These are phyloP conservation scores for Yamadazyma conglobata DNA, from an alignment of 1,139 yeast genomes.

Conservation along the genomic window DNA sequence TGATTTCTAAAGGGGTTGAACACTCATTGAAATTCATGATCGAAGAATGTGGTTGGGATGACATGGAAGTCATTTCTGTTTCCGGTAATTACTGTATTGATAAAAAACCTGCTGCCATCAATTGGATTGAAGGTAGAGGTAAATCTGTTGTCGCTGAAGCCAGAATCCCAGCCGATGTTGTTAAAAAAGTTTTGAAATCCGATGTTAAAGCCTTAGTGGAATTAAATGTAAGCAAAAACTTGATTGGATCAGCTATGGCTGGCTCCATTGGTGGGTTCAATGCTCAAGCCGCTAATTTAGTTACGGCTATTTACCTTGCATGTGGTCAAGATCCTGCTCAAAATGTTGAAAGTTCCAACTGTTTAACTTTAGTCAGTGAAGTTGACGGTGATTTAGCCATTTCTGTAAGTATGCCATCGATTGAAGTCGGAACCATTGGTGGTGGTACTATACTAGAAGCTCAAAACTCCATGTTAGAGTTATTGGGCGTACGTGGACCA, in stretches of 20 bases:
- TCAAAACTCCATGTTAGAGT: slow-evolving; percentile 92
- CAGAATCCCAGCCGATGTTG: slow-evolving; percentile 76
- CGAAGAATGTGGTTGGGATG: slow-evolving; percentile 87
- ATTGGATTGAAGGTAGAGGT: slow-evolving; percentile 99
- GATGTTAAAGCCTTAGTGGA: slow-evolving; percentile 92
- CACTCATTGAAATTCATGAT: slow-evolving; percentile 78
- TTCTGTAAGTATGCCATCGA: slow-evolving; percentile 97
- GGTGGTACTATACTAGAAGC: slow-evolving; percentile 98
- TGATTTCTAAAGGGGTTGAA: slow-evolving; percentile 98
- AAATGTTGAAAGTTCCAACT: slow-evolving; percentile 94
- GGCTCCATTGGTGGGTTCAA: slow-evolving; percentile 97
- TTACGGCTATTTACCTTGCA: slow-evolving; percentile 90
- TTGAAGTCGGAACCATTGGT: slow-evolving; percentile 98
- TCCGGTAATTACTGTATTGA: slow-evolving; percentile 98
- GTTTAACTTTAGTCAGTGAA: slow-evolving; percentile 86
- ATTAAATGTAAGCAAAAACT: slow-evolving; percentile 80
- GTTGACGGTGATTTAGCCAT: slow-evolving; percentile 76
- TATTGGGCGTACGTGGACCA: slow-evolving; percentile 94
- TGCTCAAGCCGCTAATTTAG: slow-evolving; percentile 96
- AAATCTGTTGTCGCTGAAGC: slow-evolving; percentile 98
- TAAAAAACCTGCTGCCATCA: slow-evolving; percentile 95
- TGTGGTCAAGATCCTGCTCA: slow-evolving; percentile 99
- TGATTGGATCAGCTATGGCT: slow-evolving; percentile 97
- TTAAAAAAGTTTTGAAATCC: slow-evolving; percentile 77
- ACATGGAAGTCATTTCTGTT: slow-evolving; percentile 88